Evolutionary conservation across 495 filamentous ascomycete species (phyloP), one percentile per base, ranked within the genome.

Genomic region (Letharia lupina): DNA sequence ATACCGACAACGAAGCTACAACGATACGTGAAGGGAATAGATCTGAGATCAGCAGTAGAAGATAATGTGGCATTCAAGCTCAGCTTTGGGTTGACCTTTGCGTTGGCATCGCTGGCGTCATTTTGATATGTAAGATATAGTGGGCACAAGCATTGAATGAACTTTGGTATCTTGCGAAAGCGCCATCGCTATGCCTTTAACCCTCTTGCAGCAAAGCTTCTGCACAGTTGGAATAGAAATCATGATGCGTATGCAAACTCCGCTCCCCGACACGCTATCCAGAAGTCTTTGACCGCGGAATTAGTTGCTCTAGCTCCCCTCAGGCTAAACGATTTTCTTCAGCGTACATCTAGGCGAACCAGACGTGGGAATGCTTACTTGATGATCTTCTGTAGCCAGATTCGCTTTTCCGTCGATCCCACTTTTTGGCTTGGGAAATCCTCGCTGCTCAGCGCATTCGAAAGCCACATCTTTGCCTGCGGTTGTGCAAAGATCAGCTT

Each of bases 41-140:
- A 89, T 71, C n/a, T 89, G 60, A 73, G 79, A 35, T 80, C 80
- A 2, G 81, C 84, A 6, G 74, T 94, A 64, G 82, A 84, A 68
- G 81, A 86, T 65, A 83, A 93, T 72, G 78, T 84, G 28, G 87
- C 87, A 0, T 91, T 95, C 72, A 94, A 93, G 80, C 70, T 93
- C 12, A 86, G 84, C 48, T 93, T 94, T 71, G 90, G 88, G 13
- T 69, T 79, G 8, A 89, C 88, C 40, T 93, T 94, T 81, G 85
- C 87, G 16, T 76, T 94, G 70, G 90, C 89, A 44, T 88, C 87
- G 1, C 90, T 94, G 77, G 84, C 77, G 65, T 75, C 77, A 60
- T 82, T 83, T 61, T 81, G 72, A 63, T 56, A 58, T 41, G 62
- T 60, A 48, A 63, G 41, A 58, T 66, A 45, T 20, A 31, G 45